Conservation (phyloP, 176 grass and related monocot species). For the Alopecurus myosuroides region DNA sequence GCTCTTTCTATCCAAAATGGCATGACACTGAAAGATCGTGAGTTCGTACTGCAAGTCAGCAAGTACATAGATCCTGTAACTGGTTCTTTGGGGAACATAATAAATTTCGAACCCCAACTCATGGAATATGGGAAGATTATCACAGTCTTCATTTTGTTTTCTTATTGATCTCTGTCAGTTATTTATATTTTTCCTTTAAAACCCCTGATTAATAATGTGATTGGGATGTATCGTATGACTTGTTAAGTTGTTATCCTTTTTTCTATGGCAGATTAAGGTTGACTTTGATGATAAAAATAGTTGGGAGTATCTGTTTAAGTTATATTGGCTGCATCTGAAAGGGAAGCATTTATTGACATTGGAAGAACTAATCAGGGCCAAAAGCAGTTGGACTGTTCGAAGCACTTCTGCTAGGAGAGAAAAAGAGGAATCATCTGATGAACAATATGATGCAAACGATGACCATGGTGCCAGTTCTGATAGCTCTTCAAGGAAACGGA, state of each 20-base stretch:
- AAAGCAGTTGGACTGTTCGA: slow-evolving; percentile 53
- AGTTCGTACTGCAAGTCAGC: background rate
- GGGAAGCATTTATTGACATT: slow-evolving; percentile 65
- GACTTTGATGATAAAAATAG: slow-evolving; percentile 97
- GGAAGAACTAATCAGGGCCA: slow-evolving; percentile 73
- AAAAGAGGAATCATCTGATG: slow-evolving; percentile 78
- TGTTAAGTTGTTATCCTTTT: background rate
- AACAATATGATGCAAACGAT: slow-evolving; percentile 71
- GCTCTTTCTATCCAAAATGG: background rate
- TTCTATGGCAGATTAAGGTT: slow-evolving; percentile 51
- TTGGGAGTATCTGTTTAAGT: slow-evolving; percentile 99
- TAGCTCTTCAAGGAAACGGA: slow-evolving; percentile 39
- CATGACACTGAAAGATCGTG: background rate
- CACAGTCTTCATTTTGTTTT: background rate
- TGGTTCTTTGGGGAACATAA: background rate
- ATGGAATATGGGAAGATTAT: background rate
- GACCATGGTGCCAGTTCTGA: slow-evolving; percentile 75
- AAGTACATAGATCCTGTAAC: background rate
- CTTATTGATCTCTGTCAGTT: background rate
- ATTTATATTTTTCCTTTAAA: background rate
- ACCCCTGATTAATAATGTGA: background rate
- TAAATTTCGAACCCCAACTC: background rate
- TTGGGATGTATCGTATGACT: background rate
- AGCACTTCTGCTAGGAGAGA: slow-evolving; percentile 38
- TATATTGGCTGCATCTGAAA: slow-evolving; percentile 97